Base-by-base conservation (phyloP, 1,284 basidiomycete species). In the Caloboletus inedulis region DNA sequence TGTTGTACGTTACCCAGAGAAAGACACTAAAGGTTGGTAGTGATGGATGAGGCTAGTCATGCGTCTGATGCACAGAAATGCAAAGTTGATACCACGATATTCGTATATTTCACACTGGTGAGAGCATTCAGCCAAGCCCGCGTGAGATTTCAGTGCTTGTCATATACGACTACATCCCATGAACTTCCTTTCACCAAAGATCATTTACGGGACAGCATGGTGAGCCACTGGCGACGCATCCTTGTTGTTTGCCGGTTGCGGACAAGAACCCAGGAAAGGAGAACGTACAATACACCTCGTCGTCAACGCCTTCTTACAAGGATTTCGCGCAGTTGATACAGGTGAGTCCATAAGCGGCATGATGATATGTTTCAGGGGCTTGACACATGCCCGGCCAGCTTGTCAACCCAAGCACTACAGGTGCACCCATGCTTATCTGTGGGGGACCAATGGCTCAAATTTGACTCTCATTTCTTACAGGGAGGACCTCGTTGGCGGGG, bases 251-350 rank as follows among this genome's bases (percentile, higher is more conserved):
- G 43, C 37, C 19, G 14, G 36, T 37, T 41, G 34, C 34, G n/a
- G 30, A 56, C 46, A 44, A 33, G 55, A 47, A 46, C 40, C 33
- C 49, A 85, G 87, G 87, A 91, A 91, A 73, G 84, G 85, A 64
- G 84, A 86, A 48, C 70, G 76, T 14, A 92, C 91, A 0, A 72
- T 80, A 0, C 71, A 76, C 8, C 77, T 92, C 4, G 88, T 92
- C 13, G 70, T 85, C 46, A 76, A 75, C 47, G 90, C 90, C 2
- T 79, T 92, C 43, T 70, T 85, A 43, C 77, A 82, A 54, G 90
- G 91, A 3, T 92, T 91, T 66, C 74, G 83, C 44, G 89, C 85
- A 2, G 81, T 92, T 39, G 90, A 93, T 62, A 91, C 89, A 63
- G 81, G 86, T 83, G 56, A 49, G 78, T 57, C 46, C n/a, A 51